Evolutionary conservation across 2,329 filamentous ascomycete genomes (phyloP).

Genomic region (Paraphaeosphaeria minitans): DNA sequence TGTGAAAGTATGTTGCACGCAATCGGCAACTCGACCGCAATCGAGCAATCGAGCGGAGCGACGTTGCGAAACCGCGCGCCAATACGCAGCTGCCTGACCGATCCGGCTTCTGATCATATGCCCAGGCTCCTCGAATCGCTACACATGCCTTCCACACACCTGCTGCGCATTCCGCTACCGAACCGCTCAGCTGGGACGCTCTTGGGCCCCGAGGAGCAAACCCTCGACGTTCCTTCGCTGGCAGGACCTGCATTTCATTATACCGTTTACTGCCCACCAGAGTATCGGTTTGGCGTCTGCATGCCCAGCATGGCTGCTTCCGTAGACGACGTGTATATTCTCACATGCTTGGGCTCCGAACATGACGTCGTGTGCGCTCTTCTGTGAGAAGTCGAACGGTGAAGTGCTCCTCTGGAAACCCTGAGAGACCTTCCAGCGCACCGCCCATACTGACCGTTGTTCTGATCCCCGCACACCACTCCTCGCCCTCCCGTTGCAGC

Average conservation of each 20-base stretch:
- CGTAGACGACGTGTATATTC: background rate
- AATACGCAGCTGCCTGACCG: background rate
- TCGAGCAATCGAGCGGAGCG: background rate
- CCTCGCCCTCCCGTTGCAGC: background rate
- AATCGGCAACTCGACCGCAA: background rate
- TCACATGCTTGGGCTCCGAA: background rate
- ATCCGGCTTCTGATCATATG: background rate
- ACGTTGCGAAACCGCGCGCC: background rate
- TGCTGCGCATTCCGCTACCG: background rate
- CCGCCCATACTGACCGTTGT: background rate
- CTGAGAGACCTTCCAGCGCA: background rate
- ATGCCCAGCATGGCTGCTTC: background rate
- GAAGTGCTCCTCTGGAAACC: background rate
- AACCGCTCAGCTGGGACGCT: conserved; percentile 1
- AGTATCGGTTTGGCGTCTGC: background rate
- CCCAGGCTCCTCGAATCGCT: background rate
- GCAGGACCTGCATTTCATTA: conserved; percentile 6
- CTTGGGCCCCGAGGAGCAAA: background rate
- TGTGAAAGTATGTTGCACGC: too few species aligned
- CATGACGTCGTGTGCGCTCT: background rate
- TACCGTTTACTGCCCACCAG: conserved; percentile 5
- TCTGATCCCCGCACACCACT: background rate
- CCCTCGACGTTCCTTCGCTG: background rate
- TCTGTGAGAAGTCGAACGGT: background rate
- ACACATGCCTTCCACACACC: background rate